A percentile compares a stretch with the other conserved stretches of the same genome.
phyloP scores from a whole-genome alignment of 1,284 basidiomycete species.

The Meira miltonrushii region DNA sequence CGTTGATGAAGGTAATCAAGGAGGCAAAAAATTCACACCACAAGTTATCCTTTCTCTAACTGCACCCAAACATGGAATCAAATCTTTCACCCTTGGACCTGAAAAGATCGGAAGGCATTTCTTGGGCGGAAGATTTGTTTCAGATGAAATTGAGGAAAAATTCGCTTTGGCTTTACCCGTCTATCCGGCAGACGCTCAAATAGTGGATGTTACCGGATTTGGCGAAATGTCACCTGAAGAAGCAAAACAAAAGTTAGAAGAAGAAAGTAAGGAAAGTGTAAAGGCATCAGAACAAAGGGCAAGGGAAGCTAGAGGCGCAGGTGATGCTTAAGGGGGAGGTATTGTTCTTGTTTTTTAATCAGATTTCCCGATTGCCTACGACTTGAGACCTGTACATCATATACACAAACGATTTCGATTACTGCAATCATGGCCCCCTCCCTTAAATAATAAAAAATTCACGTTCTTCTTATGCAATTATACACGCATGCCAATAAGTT shows the following conservation, averaged over 20 bases:
- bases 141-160: constrained; percentile 50
- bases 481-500: too few relatives aligned
- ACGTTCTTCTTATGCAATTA: too few relatives aligned
- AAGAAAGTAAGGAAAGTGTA: neutral
- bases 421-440: too few relatives aligned
- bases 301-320: constrained; percentile 1
- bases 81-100: constrained; percentile 57
- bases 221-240: constrained; percentile 7
- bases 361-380: too few relatives aligned
- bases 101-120: constrained; percentile 70
- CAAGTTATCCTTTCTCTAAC: constrained; percentile 83
- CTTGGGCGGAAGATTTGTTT: constrained; percentile 84
- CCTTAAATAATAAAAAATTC: too few relatives aligned
- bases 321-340: too few relatives aligned
- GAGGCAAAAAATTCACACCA: constrained; percentile 59
- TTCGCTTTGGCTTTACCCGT: constrained; percentile 32
- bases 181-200: constrained; percentile 39
- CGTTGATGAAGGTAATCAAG: constrained; percentile 66
- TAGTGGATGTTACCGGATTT: constrained; percentile 47
- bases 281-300: neutral
- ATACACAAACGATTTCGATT: too few relatives aligned
- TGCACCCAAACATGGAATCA: constrained; percentile 83
- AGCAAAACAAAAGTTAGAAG: constrained; percentile 7
- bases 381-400: too few relatives aligned
- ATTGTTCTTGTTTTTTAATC: too few relatives aligned